Evolutionary conservation across 768 basidiomycete species (phyloP).

Genomic region (Termitomyces sp.): DNA sequence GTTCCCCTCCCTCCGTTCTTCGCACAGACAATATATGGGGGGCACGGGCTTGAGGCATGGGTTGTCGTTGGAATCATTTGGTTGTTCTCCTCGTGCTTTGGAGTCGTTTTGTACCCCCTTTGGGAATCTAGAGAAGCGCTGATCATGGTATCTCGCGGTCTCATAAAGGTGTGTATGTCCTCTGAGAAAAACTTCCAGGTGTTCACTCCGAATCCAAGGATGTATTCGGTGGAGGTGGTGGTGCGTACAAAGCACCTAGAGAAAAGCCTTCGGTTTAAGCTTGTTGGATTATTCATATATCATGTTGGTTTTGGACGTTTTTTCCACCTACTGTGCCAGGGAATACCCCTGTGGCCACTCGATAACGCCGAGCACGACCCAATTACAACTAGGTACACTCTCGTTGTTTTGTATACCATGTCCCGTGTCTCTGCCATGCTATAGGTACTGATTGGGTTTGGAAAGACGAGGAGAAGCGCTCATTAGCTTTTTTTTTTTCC

Average conservation of each 20-base stretch:
- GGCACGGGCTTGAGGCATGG: slow-evolving; percentile 71
- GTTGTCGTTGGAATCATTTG: slow-evolving; percentile 79
- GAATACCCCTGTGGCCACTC: too few species aligned
- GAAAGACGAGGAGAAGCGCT: too few species aligned
- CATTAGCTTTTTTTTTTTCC: background rate
- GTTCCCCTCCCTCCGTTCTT: slow-evolving; percentile 89
- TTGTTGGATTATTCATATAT: too few species aligned
- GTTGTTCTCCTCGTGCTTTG: slow-evolving; percentile 72
- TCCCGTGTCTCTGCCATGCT: too few species aligned
- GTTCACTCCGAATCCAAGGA: slow-evolving; percentile 19
- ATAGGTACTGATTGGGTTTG: too few species aligned
- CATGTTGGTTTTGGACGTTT: too few species aligned
- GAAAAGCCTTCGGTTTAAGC: too few species aligned
- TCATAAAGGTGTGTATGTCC: slow-evolving; percentile 50
- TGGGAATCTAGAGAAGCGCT: slow-evolving; percentile 79
- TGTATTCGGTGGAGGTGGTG: slow-evolving; percentile 27
- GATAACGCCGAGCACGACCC: too few species aligned
- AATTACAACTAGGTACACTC: too few species aligned
- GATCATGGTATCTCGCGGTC: slow-evolving; percentile 49
- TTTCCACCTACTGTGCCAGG: too few species aligned
- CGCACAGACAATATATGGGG: slow-evolving; percentile 66
- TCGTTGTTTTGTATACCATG: too few species aligned
- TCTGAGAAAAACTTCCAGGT: too few species aligned
- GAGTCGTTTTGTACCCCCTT: slow-evolving; percentile 82
- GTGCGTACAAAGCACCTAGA: background rate